phyloP scores from a whole-genome alignment of 805 yeast species.

The Sungouiella thailandica region DNA sequence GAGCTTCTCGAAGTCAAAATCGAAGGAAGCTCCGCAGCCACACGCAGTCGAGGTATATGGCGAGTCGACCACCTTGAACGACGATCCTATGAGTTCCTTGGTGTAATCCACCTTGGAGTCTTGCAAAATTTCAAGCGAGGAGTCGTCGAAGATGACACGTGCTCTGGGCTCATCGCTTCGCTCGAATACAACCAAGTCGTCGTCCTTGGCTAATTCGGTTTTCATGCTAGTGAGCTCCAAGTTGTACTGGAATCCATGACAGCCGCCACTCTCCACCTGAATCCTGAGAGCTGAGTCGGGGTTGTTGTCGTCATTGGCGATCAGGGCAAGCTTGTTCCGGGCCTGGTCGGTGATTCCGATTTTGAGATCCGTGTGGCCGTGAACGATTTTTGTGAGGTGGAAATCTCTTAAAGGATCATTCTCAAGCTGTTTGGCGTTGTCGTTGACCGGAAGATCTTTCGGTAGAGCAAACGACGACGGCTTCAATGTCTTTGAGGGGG shows the following conservation, averaged over 20 bases:
- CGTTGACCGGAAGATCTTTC: constrained; percentile 10
- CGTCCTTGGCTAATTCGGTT: constrained; percentile 28
- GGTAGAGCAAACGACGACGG: constrained; percentile 28
- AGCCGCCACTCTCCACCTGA: constrained; percentile 91
- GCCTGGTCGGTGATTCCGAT: constrained; percentile 48
- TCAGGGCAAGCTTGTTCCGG: constrained; percentile 44
- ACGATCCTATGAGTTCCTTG: constrained; percentile 90
- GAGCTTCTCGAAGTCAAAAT: constrained; percentile 43
- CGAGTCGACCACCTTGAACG: constrained; percentile 84
- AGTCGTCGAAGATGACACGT: constrained; percentile 69
- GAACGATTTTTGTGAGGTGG: constrained; percentile 26
- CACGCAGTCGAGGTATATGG: constrained; percentile 67
- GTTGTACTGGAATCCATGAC: constrained; percentile 94
- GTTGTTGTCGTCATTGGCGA: constrained; percentile 51
- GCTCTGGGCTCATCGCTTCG: constrained; percentile 51
- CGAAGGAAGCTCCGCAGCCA: constrained; percentile 45
- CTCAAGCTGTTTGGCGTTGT: background rate
- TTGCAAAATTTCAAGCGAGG: constrained; percentile 73
- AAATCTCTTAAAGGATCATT: constrained; percentile 25
- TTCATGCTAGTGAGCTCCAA: constrained; percentile 51
- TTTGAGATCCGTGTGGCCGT: constrained; percentile 32
- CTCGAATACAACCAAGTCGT: constrained; percentile 50
- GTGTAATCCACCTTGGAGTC: constrained; percentile 86
- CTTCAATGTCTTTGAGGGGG: constrained; percentile 18
- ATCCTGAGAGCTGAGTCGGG: constrained; percentile 64